phyloP scores from a whole-genome alignment of 2,329 filamentous ascomycete genomes.

The Phaeosphaeriaceae sp. region DNA sequence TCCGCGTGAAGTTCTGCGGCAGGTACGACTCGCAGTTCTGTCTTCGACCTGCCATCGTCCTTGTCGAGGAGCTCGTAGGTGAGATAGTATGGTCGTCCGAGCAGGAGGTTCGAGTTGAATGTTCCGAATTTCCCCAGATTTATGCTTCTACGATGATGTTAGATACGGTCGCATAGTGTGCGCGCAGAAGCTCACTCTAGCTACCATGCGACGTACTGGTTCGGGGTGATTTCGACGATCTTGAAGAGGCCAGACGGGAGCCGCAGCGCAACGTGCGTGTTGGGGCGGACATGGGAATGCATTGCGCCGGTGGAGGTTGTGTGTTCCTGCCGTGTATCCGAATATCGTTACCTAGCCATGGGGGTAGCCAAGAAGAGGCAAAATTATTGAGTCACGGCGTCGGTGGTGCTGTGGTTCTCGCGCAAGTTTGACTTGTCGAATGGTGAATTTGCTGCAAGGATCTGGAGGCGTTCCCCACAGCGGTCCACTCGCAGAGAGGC shows the following conservation, averaged over 20 bases:
- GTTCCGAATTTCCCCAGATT: constrained; percentile 91
- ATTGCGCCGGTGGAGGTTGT: constrained; percentile 34
- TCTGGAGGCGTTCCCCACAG: background rate
- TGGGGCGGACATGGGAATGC: constrained; percentile 57
- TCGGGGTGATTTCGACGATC: constrained; percentile 65
- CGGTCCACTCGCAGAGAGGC: background rate
- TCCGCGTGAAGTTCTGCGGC: constrained; percentile 85
- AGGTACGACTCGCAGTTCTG: constrained; percentile 77
- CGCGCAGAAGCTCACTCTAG: constrained; percentile 38
- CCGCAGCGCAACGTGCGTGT: constrained; percentile 61
- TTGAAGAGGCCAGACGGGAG: constrained; percentile 66
- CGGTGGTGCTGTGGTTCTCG: background rate
- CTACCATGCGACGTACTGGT: constrained; percentile 64
- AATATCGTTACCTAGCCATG: constrained; percentile 13
- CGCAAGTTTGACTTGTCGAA: background rate
- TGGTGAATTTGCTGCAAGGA: constrained; percentile 1
- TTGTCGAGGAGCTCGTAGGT: constrained; percentile 89
- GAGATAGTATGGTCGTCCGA: constrained; percentile 89
- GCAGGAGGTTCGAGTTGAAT: constrained; percentile 86
- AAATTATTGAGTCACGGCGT: background rate
- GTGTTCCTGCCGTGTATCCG: constrained; percentile 5
- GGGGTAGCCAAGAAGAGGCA: constrained; percentile 5
- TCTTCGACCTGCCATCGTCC: constrained; percentile 67
- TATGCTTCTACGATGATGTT: constrained; percentile 67
- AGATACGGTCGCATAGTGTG: background rate